Evolutionary conservation across 495 filamentous ascomycete species (phyloP), one percentile per base, ranked within the genome.

Genomic region (Glarea lozoyensis): DNA sequence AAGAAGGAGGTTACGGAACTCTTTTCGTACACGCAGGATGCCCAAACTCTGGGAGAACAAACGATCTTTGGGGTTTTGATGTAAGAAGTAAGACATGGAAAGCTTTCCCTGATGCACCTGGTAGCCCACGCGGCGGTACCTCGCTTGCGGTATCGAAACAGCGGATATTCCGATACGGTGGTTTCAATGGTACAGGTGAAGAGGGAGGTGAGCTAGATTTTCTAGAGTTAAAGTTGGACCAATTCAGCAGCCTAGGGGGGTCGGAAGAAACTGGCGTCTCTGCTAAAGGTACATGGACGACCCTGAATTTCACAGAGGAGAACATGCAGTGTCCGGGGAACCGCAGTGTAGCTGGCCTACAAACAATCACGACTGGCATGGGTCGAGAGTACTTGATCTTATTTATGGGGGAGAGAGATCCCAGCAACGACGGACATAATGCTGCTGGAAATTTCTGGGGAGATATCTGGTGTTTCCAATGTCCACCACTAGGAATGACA

Each of bases 1-100:
- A 73, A 45, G 50, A 50, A 3, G 62, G 62, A 4, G 63, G 61
- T 1, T 68, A 72, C 57, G 72, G 72, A 24, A 73, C 72, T 0
- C 58, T 92, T 24, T 79, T 81, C 54, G 57, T 92, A 12, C 84
- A 88, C 50, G 84, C 79, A 5, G 86, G 86, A 0, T 84, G 79
- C 50, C 68, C 73, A 1, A 63, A 71, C 2, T 70, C 65, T 6
- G 75, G 68, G 12, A 62, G 80, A 11, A 63, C 79, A 1, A 58
- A 65, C 3, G 85, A 89, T 58, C 55, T 87, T 0, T 89, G 85
- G 85, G 70, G 74, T 1, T 88, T 88, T 55, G 73, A 79, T 52
- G 48, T 88, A 9, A 62, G 58, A 24, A 64, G 60, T 18, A 54
- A 67, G 22, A 56, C 64, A 0, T 92, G 85, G 86, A 71, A 66